Evolutionary conservation across 352 stramenopile genomes (phyloP), one percentile per base, ranked within the genome.

Genomic region (Halophytophthora batemanensis): DNA sequence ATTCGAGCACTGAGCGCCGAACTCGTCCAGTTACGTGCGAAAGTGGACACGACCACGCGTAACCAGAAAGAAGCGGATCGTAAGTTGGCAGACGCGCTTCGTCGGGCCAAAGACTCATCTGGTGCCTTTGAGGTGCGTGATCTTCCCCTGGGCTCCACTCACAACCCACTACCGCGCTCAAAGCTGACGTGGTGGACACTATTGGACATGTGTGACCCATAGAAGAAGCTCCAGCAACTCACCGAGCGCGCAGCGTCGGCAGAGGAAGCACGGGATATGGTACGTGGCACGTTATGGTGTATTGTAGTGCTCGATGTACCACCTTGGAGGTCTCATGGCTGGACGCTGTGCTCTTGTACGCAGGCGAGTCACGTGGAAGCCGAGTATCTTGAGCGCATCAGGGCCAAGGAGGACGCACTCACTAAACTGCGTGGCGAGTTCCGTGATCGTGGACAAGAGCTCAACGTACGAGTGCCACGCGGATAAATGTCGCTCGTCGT

Each of bases 181-280:
- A 42, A 31, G 39, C 17, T 35, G 23, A 33, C 15, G 29, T 23
- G 5, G 46, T 29, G 11, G 36, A 22, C 5, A 4, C 25, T 51
- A 1, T 5, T 47, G 6, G 29, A 41, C 13, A 10, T 31, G 4
- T 34, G 33, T 13, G 10, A 38, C 33, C 33, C 41, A 48, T 31
- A 82, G 72, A 67, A 71, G 56, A 84, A 84, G 31, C 52, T 81
- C 3, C 66, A 68, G 29, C 57, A 72, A 10, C 52, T 88, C 12
- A 52, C 54, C 2, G 77, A 88, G 14, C 66, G 77, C 38, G 64
- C 71, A 31, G 47, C 66, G 25, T 53, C 66, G 40, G 74, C 75
- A 12, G 78, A 89, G 56, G 75, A 89, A 61, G 71, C 71, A 37
- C 70, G 67, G 19, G 78, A 87, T 56, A 45, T 70, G 63, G 77